A percentile compares a stretch with the other conserved stretches of the same genome.
These are phyloP conservation scores for Seiridium cupressi DNA, from an alignment of 2,329 filamentous ascomycete genomes.

Conservation along the genomic window DNA sequence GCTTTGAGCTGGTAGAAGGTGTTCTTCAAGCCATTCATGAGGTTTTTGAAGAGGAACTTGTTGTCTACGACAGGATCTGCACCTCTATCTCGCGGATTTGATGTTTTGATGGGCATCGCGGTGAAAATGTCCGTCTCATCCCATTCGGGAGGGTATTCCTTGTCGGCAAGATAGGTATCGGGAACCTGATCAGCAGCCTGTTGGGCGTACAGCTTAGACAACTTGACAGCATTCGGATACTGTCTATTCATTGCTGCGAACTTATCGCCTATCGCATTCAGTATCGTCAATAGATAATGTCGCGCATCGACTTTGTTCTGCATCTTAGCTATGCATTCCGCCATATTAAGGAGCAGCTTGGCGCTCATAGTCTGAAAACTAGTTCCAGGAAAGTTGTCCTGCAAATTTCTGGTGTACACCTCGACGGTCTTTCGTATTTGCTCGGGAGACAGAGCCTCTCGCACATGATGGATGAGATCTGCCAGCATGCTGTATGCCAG, in stretches of 20 bases:
- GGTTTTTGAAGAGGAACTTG: slow-evolving; percentile 95
- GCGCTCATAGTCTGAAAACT: slow-evolving; percentile 99
- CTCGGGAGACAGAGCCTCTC: slow-evolving; percentile 81
- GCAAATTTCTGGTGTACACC: slow-evolving; percentile 94
- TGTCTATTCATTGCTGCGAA: slow-evolving; percentile 98
- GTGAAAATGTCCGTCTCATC: slow-evolving; percentile 98
- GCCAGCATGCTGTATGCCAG: slow-evolving; percentile 98
- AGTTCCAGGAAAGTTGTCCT: slow-evolving; percentile 93
- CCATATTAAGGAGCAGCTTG: slow-evolving; percentile 95
- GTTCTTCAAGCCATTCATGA: slow-evolving; percentile 93
- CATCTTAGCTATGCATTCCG: slow-evolving; percentile 93
- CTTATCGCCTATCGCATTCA: slow-evolving; percentile 97
- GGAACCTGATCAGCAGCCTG: slow-evolving; percentile 60
- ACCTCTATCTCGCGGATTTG: slow-evolving; percentile 83
- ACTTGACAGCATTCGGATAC: slow-evolving; percentile 90
- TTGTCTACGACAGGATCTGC: slow-evolving; percentile 93
- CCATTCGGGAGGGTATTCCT: slow-evolving; percentile 82
- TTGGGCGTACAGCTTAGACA: slow-evolving; percentile 74
- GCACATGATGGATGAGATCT: slow-evolving; percentile 94
- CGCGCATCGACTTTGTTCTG: slow-evolving; percentile 91
- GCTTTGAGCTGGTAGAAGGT: slow-evolving; percentile 92
- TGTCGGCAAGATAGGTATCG: slow-evolving; percentile 83
- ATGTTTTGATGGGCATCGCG: slow-evolving; percentile 93
- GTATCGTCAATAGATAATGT: slow-evolving; percentile 93
- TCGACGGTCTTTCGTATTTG: slow-evolving; percentile 96